Base-by-base conservation (phyloP, 2,329 filamentous ascomycete species). In the Pseudocercospora fijiensis region DNA sequence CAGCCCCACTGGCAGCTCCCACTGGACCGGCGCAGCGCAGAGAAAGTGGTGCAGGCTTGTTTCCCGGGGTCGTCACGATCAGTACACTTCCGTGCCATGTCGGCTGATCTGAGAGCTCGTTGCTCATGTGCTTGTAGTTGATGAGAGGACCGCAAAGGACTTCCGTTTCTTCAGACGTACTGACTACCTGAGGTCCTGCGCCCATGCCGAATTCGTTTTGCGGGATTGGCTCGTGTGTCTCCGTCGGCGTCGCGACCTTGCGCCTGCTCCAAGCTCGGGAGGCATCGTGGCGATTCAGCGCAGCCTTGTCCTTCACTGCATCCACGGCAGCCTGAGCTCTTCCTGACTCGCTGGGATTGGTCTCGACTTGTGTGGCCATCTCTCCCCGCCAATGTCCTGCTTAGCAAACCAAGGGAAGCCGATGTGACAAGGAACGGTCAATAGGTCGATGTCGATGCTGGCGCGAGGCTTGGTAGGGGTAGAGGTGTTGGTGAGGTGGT, bases 21-120 rank as follows among this genome's bases (percentile, higher is more conserved):
- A 77, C 77, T 33, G 78, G 79, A 33, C 84, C 84, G 58, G 88
- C 72, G 18, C 79, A 78, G 16, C 76, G 77, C 69, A 94, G 77
- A 26, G 82, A 81, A 45, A 96, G 86, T 66, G 84, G 79, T 0
- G 84, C 83, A 66, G 86, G 84, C 20, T 81, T 80, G 72, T 85
- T 87, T 24, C 90, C 90, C 4, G 92, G 90, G 58, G 84, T 87
- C 16, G 89, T 90, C 58, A 97, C 92, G 57, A 97, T 80, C 71
- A 97, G 80, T 7, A 96, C 90, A 75, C 92, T 96, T 63, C 94
- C 93, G 71, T 90, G 82, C 93, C 94, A 98, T 45, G 78, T 79
- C 43, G 81, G 80, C 56, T 71, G 73, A 27, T 77, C 76, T 1
- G 76, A 73, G 60, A 76, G 68, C 65, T 76, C 81, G 27, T 83